Conservation (phyloP, 116 monocot genomes). For the Papilionanthe hybrid region DNA sequence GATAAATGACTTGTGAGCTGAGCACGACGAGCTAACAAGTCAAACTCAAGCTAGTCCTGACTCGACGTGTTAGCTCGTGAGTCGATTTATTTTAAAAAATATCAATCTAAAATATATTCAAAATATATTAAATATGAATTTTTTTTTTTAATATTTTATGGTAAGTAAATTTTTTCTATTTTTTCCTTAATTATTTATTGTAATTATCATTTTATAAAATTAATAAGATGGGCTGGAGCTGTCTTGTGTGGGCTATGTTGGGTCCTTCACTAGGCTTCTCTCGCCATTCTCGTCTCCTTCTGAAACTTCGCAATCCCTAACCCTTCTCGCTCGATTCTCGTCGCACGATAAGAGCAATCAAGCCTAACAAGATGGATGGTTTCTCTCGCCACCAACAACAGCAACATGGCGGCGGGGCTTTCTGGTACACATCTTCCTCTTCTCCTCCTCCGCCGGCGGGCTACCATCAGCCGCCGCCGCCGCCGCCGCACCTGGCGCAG, state of each 20-base stretch:
- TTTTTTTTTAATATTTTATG: too few species aligned
- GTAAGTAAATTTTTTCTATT: too few species aligned
- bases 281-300: not conserved
- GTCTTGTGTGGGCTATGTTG: not conserved
- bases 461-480: constrained; percentile 6
- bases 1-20: too few species aligned
- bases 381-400: constrained; percentile 11
- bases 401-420: constrained; percentile 9
- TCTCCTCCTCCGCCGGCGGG: constrained; percentile 17
- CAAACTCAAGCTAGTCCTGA: too few species aligned
- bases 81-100: too few species aligned
- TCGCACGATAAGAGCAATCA: not conserved
- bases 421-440: constrained; percentile 19
- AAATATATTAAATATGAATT: too few species aligned
- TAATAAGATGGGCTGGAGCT: too few species aligned
- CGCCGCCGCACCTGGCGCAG: constrained; percentile 6
- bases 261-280: not conserved
- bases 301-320: constrained; percentile 1
- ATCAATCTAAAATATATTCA: too few species aligned
- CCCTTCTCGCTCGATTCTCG: not conserved
- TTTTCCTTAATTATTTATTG: too few species aligned
- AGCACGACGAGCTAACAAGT: too few species aligned
- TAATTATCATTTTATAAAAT: too few species aligned
- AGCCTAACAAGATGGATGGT: constrained; percentile 9
- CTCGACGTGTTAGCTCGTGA: too few species aligned